Evolutionary conservation across 208 protist genomes (phyloP).

Genomic region (Borovskyia barvae): DNA sequence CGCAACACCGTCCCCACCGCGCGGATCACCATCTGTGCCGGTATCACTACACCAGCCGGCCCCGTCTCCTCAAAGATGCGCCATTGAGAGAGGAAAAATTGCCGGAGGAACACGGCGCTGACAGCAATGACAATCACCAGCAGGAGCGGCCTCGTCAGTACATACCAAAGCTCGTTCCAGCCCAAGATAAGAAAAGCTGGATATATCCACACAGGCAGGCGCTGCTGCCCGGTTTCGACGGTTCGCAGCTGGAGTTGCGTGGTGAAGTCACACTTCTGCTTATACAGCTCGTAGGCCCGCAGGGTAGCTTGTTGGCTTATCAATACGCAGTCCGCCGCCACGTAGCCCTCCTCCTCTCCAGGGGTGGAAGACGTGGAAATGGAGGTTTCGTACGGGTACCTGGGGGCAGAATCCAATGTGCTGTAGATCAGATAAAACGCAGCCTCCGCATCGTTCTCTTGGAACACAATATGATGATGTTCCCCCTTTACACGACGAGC

Average conservation of each 20-base stretch:
- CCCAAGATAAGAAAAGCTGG: conserved; percentile 66
- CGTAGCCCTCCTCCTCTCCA: conserved; percentile 15
- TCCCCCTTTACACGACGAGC: conserved; percentile 26
- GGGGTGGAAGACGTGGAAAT: conserved; percentile 10
- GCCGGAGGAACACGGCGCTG: conserved; percentile 58
- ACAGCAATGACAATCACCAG: conserved; percentile 53
- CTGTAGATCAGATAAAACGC: conserved; percentile 59
- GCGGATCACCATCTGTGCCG: conserved; percentile 25
- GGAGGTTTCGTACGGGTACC: conserved; percentile 45
- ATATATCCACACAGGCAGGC: conserved; percentile 76
- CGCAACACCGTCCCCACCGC: conserved; percentile 14
- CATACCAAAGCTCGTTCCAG: conserved; percentile 84
- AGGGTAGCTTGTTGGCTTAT: conserved; percentile 55
- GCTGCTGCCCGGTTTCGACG: conserved; percentile 59
- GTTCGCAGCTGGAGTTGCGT: conserved; percentile 72
- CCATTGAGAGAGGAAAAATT: conserved; percentile 68
- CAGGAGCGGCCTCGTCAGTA: conserved; percentile 66
- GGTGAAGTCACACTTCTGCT: conserved; percentile 82
- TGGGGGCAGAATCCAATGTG: conserved; percentile 36
- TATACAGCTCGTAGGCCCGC: conserved; percentile 69
- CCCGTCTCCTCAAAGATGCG: conserved; percentile 75
- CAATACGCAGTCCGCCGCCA: conserved; percentile 45
- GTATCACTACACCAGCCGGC: conserved; percentile 53
- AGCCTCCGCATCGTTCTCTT: conserved; percentile 46
- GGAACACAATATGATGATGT: conserved; percentile 26